A percentile compares a stretch with the other conserved stretches of the same genome.
phyloP scores from a whole-genome alignment of 352 stramenopile species.

The Phytophthora fragariae region DNA sequence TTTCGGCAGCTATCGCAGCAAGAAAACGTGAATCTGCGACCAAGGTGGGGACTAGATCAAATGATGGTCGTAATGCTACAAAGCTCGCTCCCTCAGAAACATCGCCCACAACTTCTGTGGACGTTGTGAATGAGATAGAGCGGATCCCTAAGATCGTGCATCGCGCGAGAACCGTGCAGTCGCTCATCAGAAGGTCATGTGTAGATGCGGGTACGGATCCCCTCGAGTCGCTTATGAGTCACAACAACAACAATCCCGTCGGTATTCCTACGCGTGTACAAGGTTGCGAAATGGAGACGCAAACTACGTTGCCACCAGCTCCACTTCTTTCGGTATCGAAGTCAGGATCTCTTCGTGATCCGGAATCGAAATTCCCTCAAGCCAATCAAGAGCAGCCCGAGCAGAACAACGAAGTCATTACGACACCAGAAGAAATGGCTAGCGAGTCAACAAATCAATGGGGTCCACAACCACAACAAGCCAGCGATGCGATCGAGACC shows the following conservation, averaged over 20 bases:
- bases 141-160: conserved; percentile 29
- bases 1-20: conserved; percentile 16
- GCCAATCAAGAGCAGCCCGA: not conserved
- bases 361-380: not conserved
- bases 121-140: conserved; percentile 10
- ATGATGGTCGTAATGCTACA: conserved; percentile 4
- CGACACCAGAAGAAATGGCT: conserved; percentile 7
- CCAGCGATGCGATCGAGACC: conserved; percentile 50
- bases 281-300: conserved; percentile 57
- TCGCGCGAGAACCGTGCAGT: conserved; percentile 34
- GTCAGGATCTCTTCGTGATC: conserved; percentile 14
- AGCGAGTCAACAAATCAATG: not conserved
- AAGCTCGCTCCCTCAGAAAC: conserved; percentile 1
- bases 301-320: conserved; percentile 54
- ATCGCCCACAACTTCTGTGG: conserved; percentile 5
- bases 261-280: not conserved
- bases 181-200: conserved; percentile 38
- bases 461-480: conserved; percentile 32
- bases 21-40: conserved; percentile 6
- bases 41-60: conserved; percentile 11
- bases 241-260: conserved; percentile 6
- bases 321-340: conserved; percentile 35
- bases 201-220: conserved; percentile 66
- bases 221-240: conserved; percentile 56
- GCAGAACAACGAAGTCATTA: conserved; percentile 14